Evolutionary conservation across 495 filamentous ascomycete species (phyloP).

Genomic region (Pseudevernia furfuracea): DNA sequence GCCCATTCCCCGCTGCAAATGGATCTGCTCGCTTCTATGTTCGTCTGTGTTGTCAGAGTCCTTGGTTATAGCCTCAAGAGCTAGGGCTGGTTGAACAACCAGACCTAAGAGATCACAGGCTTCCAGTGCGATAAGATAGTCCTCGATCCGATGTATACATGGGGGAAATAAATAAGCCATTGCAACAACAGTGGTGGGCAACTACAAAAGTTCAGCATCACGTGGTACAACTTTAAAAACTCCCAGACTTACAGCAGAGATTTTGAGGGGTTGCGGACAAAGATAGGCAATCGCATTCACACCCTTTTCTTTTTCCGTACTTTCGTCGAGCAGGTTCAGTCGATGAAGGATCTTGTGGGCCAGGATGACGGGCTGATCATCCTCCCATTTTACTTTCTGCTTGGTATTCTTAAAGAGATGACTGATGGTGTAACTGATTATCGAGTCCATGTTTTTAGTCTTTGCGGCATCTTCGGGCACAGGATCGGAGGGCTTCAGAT

Average conservation of each 20-base stretch:
- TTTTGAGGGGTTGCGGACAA: conserved; percentile 55
- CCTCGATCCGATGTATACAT: conserved; percentile 75
- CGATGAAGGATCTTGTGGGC: conserved; percentile 66
- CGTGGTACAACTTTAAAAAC: not conserved
- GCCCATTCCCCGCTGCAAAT: conserved; percentile 83
- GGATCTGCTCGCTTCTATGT: conserved; percentile 58
- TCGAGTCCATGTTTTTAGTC: conserved; percentile 48
- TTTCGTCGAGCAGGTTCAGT: conserved; percentile 69
- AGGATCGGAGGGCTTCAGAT: conserved; percentile 43
- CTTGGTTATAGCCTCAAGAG: conserved; percentile 88
- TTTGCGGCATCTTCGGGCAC: conserved; percentile 45
- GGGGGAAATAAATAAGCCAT: conserved; percentile 71
- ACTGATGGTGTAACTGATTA: conserved; percentile 58
- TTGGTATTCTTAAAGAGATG: conserved; percentile 48
- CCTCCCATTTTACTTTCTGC: conserved; percentile 37
- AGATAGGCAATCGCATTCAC: conserved; percentile 36
- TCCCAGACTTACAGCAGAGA: conserved; percentile 60
- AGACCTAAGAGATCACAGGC: conserved; percentile 53
- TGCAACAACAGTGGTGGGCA: conserved; percentile 55
- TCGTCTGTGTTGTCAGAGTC: conserved; percentile 88
- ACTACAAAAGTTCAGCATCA: conserved; percentile 47
- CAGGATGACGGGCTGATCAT: conserved; percentile 68
- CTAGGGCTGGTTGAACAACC: conserved; percentile 55
- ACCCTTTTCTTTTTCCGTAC: conserved; percentile 44
- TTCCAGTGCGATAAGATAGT: conserved; percentile 73